Conservation (phyloP, 352 stramenopile species). For the Salisapilia sapeloensis region DNA sequence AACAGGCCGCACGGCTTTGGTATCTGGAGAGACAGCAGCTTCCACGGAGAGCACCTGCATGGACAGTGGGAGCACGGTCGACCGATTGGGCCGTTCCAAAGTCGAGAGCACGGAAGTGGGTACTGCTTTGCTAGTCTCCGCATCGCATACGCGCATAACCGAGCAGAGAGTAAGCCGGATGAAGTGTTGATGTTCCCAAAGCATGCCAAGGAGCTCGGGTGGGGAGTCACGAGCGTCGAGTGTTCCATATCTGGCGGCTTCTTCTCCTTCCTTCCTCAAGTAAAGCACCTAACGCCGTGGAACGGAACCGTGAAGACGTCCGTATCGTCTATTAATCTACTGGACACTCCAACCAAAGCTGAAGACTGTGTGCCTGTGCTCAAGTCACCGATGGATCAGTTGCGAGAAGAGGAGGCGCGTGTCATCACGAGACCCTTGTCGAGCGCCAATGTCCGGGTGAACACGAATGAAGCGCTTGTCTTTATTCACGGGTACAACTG, state of each 20-base stretch:
- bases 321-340: too few species aligned
- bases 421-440: too few species aligned
- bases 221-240: constrained; percentile 67
- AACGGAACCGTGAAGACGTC: too few species aligned
- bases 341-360: constrained; percentile 5
- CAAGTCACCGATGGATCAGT: constrained; percentile 8
- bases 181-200: constrained; percentile 5
- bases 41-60: constrained; percentile 35
- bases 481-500: constrained; percentile 59
- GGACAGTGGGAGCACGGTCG: constrained; percentile 38
- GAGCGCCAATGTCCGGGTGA: too few species aligned
- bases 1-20: constrained; percentile 32
- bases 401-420: too few species aligned
- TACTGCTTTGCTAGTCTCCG: constrained; percentile 37
- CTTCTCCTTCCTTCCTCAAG: constrained; percentile 43
- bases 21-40: constrained; percentile 41
- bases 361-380: constrained; percentile 5
- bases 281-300: constrained; percentile 28
- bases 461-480: constrained; percentile 34
- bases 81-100: constrained; percentile 37
- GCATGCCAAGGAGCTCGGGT: constrained; percentile 18
- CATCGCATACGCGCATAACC: constrained; percentile 29
- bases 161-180: constrained; percentile 4
- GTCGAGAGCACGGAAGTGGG: constrained; percentile 32
- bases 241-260: constrained; percentile 59